These are phyloP conservation scores for Pyrenochaeta sp. DNA, from an alignment of 2,329 filamentous ascomycete species.

Conservation along the genomic window DNA sequence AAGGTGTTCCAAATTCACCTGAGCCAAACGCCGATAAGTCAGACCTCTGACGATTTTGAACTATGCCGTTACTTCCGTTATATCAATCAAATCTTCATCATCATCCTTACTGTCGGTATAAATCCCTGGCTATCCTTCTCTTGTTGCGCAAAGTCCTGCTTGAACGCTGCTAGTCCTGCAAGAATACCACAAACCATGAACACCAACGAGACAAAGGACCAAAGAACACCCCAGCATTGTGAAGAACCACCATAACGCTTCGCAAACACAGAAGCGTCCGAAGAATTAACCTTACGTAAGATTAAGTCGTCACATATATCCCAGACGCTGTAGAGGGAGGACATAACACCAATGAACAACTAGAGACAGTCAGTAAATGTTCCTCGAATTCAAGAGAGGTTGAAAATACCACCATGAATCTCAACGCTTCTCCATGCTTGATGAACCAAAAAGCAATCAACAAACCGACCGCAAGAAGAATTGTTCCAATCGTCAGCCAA, in stretches of 20 bases:
- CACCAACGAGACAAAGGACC: constrained; percentile 73
- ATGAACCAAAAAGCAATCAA: constrained; percentile 83
- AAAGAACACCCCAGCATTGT: constrained; percentile 81
- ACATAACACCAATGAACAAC: constrained; percentile 85
- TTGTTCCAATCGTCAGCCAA: constrained; percentile 77
- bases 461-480: constrained; percentile 73
- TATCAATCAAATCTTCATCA: too few species aligned
- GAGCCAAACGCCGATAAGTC: background rate
- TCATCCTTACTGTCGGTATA: constrained; percentile 56
- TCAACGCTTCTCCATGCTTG: constrained; percentile 73
- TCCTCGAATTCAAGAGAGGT: too few species aligned
- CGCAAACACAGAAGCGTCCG: constrained; percentile 80
- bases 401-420: constrained; percentile 70
- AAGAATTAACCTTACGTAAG: constrained; percentile 79
- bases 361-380: constrained; percentile 29
- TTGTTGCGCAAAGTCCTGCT: constrained; percentile 72
- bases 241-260: constrained; percentile 80
- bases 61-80: too few species aligned
- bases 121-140: constrained; percentile 73
- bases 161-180: constrained; percentile 79
- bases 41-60: too few species aligned
- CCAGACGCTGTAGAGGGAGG: constrained; percentile 80
- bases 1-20: too few species aligned
- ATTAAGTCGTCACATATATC: constrained; percentile 87
- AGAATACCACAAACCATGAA: constrained; percentile 78